phyloP scores from a whole-genome alignment of 1,284 basidiomycete species.

The Cryptococcus neoformans region DNA sequence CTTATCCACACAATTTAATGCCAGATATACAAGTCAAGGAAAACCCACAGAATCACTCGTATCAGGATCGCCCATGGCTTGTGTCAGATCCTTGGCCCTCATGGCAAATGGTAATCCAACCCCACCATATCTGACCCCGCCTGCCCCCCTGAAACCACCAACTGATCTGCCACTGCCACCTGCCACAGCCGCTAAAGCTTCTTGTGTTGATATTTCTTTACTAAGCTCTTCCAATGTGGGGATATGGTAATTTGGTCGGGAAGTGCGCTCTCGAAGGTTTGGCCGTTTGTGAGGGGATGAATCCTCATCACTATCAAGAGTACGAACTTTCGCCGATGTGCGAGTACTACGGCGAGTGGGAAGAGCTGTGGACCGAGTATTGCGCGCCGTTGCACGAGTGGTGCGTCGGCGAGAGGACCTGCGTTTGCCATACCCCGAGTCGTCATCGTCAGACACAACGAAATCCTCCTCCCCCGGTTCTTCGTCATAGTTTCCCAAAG shows the following conservation, averaged over 20 bases:
- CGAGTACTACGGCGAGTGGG: constrained; percentile 21
- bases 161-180: constrained; percentile 26
- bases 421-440: constrained; percentile 1
- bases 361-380: constrained; percentile 1
- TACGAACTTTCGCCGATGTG: constrained; percentile 5
- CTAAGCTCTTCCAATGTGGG: constrained; percentile 41
- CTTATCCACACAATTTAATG: neutral
- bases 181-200: constrained; percentile 29
- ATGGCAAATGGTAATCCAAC: constrained; percentile 28
- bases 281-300: constrained; percentile 23
- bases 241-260: constrained; percentile 45
- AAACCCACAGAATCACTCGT: constrained; percentile 41
- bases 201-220: constrained; percentile 21
- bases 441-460: constrained; percentile 1
- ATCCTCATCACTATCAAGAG: constrained; percentile 25
- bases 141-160: constrained; percentile 24
- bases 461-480: constrained; percentile 14
- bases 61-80: constrained; percentile 44
- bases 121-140: constrained; percentile 30
- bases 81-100: constrained; percentile 32
- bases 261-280: constrained; percentile 41
- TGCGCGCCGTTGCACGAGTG: constrained; percentile 2
- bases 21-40: neutral
- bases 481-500: constrained; percentile 14
- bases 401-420: neutral